These are phyloP conservation scores for Wallacemonas sp. DNA, from an alignment of 208 protist species.

Conservation along the genomic window DNA sequence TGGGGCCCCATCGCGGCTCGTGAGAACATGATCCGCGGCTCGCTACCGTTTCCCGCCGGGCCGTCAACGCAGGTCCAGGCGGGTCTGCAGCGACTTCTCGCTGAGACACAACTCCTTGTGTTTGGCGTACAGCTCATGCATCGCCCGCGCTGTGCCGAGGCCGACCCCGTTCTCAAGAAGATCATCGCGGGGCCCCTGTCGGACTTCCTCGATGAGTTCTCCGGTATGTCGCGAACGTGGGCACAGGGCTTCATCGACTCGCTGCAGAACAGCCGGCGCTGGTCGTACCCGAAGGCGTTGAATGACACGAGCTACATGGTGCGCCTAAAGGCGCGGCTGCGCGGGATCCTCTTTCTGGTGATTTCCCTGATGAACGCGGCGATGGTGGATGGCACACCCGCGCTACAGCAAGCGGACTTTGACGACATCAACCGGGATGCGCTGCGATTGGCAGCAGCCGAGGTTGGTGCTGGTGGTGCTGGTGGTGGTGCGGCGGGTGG, in stretches of 20 bases:
- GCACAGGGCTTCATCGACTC: slow-evolving; percentile 22
- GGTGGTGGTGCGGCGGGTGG: too few relatives aligned
- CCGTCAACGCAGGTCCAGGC: slow-evolving; percentile 11
- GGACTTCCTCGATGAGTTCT: slow-evolving; percentile 22
- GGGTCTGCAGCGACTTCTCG: slow-evolving; percentile 15
- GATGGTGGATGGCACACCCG: slow-evolving; percentile 16
- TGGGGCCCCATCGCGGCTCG: slow-evolving; percentile 24
- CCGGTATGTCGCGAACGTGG: slow-evolving; percentile 10
- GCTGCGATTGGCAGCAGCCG: not conserved
- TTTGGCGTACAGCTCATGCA: slow-evolving; percentile 26
- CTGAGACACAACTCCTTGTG: slow-evolving; percentile 16
- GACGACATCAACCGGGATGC: slow-evolving; percentile 20
- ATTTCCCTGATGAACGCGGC: slow-evolving; percentile 25
- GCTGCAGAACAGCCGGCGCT: slow-evolving; percentile 17
- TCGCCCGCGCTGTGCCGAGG: not conserved
- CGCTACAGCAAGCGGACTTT: slow-evolving; percentile 26
- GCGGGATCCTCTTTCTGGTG: slow-evolving; percentile 28
- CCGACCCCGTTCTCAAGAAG: not conserved
- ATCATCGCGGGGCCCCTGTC: slow-evolving; percentile 14
- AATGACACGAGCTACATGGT: slow-evolving; percentile 30
- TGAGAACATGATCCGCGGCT: slow-evolving; percentile 19
- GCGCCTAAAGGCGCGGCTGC: slow-evolving; percentile 25
- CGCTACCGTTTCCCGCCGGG: slow-evolving; percentile 15
- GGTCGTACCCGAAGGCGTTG: slow-evolving; percentile 29
- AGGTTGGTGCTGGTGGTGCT: not conserved